Evolutionary conservation across 2,329 filamentous ascomycete species (phyloP).

Genomic region (Diplodia mutila): DNA sequence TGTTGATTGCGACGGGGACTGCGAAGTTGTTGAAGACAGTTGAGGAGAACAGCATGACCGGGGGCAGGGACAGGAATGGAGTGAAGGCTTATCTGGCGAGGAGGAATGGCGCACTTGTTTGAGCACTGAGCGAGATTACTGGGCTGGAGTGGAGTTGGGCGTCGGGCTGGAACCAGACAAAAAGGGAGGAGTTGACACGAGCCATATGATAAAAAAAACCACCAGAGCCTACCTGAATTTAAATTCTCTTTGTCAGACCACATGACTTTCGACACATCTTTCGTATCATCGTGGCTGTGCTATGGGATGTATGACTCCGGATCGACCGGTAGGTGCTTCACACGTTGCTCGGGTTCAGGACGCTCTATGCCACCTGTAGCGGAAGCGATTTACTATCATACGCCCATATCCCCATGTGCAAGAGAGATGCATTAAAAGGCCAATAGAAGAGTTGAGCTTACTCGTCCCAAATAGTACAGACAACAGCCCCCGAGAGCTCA

Average conservation of each 20-base stretch:
- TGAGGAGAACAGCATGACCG: not conserved
- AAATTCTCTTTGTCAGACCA: too few species aligned
- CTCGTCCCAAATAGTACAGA: conserved; percentile 42
- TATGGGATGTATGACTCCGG: too few species aligned
- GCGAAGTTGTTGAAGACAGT: not conserved
- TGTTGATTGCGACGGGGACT: not conserved
- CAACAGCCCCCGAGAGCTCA: conserved; percentile 38
- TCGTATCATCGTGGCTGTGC: too few species aligned
- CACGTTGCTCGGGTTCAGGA: too few species aligned
- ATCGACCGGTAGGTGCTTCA: too few species aligned
- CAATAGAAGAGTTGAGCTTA: not conserved
- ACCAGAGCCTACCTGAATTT: too few species aligned
- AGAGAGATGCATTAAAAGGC: not conserved
- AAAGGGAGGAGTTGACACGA: not conserved
- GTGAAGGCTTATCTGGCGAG: conserved; percentile 5
- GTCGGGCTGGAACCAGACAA: not conserved
- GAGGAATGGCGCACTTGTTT: conserved; percentile 1
- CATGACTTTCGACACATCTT: too few species aligned
- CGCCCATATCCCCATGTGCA: not conserved
- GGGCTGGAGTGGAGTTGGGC: not conserved
- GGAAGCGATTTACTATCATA: not conserved
- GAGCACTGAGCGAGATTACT: not conserved
- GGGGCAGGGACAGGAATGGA: conserved; percentile 5
- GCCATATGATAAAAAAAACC: too few species aligned
- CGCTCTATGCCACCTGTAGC: not conserved